Percentiles rank a stretch among this genome's conserved stretches.
phyloP scores from a whole-genome alignment of 768 basidiomycete genomes.

The Holtermannia corniformis region DNA sequence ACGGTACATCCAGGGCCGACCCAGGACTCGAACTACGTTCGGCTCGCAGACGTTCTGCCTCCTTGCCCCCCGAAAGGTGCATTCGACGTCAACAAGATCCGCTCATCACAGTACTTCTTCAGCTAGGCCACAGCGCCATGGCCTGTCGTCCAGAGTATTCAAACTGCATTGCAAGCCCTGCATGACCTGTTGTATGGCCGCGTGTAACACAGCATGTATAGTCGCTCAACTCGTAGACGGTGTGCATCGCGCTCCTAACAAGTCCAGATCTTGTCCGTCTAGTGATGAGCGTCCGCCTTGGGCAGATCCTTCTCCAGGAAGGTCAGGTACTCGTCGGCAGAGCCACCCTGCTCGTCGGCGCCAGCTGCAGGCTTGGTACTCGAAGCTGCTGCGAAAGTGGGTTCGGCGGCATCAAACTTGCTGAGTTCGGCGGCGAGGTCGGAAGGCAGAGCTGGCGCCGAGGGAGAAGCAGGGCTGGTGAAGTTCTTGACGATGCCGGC shows the following conservation, averaged over 20 bases:
- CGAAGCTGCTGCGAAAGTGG: conserved; percentile 45
- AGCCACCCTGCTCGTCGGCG: conserved; percentile 44
- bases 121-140: conserved; percentile 57
- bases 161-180: too few relatives aligned
- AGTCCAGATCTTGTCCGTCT: too few relatives aligned
- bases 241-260: too few relatives aligned
- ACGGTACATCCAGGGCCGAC: conserved; percentile 6
- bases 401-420: conserved; percentile 75
- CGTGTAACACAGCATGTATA: too few relatives aligned
- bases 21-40: conserved; percentile 49
- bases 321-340: conserved; percentile 65
- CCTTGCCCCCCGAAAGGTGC: conserved; percentile 72
- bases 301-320: conserved; percentile 75
- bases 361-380: conserved; percentile 34
- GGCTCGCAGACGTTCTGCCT: conserved; percentile 64
- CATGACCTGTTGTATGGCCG: too few relatives aligned
- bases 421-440: conserved; percentile 79
- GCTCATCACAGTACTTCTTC: conserved; percentile 83
- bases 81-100: conserved; percentile 75
- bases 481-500: conserved; percentile 77
- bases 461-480: conserved; percentile 62
- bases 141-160: too few relatives aligned
- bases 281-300: conserved; percentile 54
- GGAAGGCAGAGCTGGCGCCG: conserved; percentile 61
- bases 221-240: too few relatives aligned